Conservation (phyloP, 345 rosid species). For the Zanthoxylum bungeanum region DNA sequence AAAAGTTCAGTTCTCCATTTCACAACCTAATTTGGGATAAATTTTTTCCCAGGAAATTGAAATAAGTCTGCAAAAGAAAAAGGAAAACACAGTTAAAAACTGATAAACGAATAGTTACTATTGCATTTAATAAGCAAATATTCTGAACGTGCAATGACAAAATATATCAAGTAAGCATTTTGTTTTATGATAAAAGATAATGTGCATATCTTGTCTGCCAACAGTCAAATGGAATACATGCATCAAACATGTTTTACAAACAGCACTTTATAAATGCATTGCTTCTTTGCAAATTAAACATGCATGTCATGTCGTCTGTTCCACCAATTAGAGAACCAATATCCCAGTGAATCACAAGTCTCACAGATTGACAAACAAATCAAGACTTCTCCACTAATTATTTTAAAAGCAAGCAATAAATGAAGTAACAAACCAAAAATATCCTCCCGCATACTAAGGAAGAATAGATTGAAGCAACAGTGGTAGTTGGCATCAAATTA, state of each 20-base stretch:
- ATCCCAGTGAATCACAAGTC: background rate
- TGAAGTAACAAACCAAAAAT: background rate
- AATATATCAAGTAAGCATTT: background rate
- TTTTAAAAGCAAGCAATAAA: background rate
- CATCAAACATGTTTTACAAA: background rate
- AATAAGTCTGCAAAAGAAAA: background rate
- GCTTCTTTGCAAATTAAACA: background rate
- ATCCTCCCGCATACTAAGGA: background rate
- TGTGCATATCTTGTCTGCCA: background rate
- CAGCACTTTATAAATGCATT: background rate
- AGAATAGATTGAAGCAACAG: background rate
- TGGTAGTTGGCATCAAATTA: background rate
- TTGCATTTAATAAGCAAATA: background rate
- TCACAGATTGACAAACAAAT: background rate
- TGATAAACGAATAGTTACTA: background rate
- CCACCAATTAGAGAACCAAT: background rate
- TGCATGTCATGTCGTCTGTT: background rate
- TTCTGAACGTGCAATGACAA: background rate
- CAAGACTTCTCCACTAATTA: background rate
- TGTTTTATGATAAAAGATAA: background rate
- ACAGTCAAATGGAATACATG: background rate
- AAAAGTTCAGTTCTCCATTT: background rate
- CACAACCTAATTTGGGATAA: slow-evolving; percentile 7
- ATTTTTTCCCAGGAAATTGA: background rate
- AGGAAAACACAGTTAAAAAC: background rate